phyloP scores from a whole-genome alignment of 345 rosid species.

The Eutrema japonicum region DNA sequence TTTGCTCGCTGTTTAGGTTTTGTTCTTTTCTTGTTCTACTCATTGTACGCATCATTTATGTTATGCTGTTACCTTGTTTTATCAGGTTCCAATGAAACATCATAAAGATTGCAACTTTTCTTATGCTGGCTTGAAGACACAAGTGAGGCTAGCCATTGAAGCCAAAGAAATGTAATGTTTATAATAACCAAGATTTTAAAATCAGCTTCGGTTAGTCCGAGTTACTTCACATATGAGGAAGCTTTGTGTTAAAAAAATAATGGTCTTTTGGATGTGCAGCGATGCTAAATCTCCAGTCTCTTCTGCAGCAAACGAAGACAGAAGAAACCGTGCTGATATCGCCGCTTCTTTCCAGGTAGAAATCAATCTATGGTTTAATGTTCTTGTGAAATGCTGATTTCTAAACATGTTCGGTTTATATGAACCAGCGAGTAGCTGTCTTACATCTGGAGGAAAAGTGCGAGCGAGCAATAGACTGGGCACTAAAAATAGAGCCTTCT shows the following conservation, averaged over 20 bases:
- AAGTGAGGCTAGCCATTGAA: conserved; percentile 89
- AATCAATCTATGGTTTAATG: conserved; percentile 7
- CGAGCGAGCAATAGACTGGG: conserved; percentile 92
- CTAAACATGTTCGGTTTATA: conserved; percentile 6
- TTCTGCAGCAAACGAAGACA: conserved; percentile 67
- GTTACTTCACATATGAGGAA: conserved; percentile 6
- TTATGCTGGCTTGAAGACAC: conserved; percentile 96
- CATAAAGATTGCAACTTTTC: conserved; percentile 96
- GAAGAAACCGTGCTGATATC: conserved; percentile 82
- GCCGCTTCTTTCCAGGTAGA: conserved; percentile 96
- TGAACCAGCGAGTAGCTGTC: conserved; percentile 84
- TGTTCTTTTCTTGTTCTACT: conserved; percentile 3
- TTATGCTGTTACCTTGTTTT: conserved; percentile 22
- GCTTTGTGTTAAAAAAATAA: background rate
- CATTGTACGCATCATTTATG: background rate
- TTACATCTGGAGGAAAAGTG: conserved; percentile 94
- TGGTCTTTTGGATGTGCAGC: conserved; percentile 50
- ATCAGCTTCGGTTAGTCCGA: conserved; percentile 19
- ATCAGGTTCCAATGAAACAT: conserved; percentile 81
- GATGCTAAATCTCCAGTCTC: conserved; percentile 69
- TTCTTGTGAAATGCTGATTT: conserved; percentile 6
- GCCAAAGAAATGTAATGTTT: conserved; percentile 68
- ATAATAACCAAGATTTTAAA: background rate
- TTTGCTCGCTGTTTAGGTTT: background rate
- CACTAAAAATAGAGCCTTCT: conserved; percentile 82